Evolutionary conservation across 192 early-diverging fungal species (phyloP), one percentile per base, ranked within the genome.

Genomic region (Neocallimastix lanati): DNA sequence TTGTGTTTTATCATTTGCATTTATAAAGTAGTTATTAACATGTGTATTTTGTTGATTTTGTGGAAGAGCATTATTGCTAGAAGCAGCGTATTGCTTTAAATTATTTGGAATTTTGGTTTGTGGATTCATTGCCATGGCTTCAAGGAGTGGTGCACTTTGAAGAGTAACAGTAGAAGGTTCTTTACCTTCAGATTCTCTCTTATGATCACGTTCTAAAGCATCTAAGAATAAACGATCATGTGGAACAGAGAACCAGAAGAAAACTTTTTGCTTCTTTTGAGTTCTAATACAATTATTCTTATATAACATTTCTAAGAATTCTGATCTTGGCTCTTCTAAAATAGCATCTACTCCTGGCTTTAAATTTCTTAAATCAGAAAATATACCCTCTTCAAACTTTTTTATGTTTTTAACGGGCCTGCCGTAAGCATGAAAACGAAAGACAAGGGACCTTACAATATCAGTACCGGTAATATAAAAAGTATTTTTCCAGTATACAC

Each of bases 261-360:
- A 99, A n/a, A 99, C 97, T 79, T 98, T 98, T 87, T 99, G 97
- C 87, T 98, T 98, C 89, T 98, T 99, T 84, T 98, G 97, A 6
- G 96, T 97, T 37, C 97, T 92, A 81, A 99, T 95, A 85, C 96
- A 98, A 78, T 94, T 91, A 87, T 96, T 92, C 84, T 94, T 96
- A 88, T 96, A 94, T 77, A 99, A 88, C 82, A 97, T 92, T 83
- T 97, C 95, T 37, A 99, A 85, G 81, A 98, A 94, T 77, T 95
- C 95, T 11, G 93, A 96, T 77, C 96, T 90, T 27, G 96, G 94
- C 79, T 95, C 93, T 86, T 98, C 97, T 25, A 98, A 87, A 15
- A 92, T 90, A 27, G 96, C 95, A 83, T 96, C 94, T n/a, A 91
- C 87, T 30, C 96, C 96, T 15, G 96, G 95, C 86, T 98, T 98